Percentiles rank a stretch among this genome's conserved stretches.
phyloP scores from a whole-genome alignment of 78 protist genomes.

The Dictyostelium capitatum region DNA sequence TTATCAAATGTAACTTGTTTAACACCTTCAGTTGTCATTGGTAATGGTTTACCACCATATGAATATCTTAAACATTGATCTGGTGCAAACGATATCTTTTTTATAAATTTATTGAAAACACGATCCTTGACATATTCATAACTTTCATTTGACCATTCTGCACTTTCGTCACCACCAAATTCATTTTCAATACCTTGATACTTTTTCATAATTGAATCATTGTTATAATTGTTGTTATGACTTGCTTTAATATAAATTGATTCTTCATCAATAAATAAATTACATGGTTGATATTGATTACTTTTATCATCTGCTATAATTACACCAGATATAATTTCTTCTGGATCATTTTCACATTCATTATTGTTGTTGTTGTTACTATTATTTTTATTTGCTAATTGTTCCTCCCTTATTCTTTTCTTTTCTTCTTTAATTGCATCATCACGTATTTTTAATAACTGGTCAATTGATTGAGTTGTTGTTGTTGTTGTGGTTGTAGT shows the following conservation, averaged over 20 bases:
- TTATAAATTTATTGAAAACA: slow-evolving; percentile 53
- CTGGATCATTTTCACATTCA: not conserved
- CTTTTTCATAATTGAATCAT: slow-evolving; percentile 8
- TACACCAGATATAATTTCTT: slow-evolving; percentile 36
- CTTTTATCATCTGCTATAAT: slow-evolving; percentile 38
- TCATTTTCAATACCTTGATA: slow-evolving; percentile 14
- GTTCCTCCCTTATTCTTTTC: not conserved
- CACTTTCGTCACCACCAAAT: not conserved
- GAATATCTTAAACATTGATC: slow-evolving; percentile 44
- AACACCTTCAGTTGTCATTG: slow-evolving; percentile 37
- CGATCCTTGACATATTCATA: slow-evolving; percentile 77
- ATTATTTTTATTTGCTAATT: not conserved
- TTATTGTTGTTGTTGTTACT: not conserved
- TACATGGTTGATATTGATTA: slow-evolving; percentile 39
- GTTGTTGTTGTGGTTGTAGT: not conserved
- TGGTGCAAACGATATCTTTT: slow-evolving; percentile 32
- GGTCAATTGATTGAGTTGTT: slow-evolving; percentile 29
- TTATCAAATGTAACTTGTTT: not conserved
- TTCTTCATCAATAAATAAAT: slow-evolving; percentile 50
- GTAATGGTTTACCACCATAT: slow-evolving; percentile 54
- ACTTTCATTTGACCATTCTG: slow-evolving; percentile 64
- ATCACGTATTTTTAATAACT: slow-evolving; percentile 42
- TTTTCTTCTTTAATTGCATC: slow-evolving; percentile 32
- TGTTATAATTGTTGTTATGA: not conserved
- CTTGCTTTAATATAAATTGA: slow-evolving; percentile 8